phyloP scores from a whole-genome alignment of 2,329 filamentous ascomycete genomes.

The Albifimbria verrucaria region DNA sequence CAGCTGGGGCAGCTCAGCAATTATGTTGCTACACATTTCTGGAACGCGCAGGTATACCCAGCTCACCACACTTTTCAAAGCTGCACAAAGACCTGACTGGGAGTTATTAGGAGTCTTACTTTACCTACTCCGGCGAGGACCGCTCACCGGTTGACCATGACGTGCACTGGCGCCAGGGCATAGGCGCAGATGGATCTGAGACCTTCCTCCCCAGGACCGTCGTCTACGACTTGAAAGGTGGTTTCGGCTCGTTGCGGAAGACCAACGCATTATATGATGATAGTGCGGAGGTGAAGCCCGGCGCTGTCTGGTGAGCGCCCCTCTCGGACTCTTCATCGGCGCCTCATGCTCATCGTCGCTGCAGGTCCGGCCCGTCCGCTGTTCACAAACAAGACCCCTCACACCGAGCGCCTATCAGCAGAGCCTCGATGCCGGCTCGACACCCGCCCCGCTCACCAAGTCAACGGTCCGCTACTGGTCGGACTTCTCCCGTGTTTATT shows the following conservation, averaged over 20 bases:
- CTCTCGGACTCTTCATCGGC: not conserved
- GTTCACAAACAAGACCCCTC: slow-evolving; percentile 67
- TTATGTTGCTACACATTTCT: slow-evolving; percentile 93
- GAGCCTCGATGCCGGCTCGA: slow-evolving; percentile 69
- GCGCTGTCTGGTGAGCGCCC: slow-evolving; percentile 29
- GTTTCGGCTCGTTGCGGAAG: slow-evolving; percentile 83
- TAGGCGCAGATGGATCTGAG: slow-evolving; percentile 79
- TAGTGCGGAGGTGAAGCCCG: slow-evolving; percentile 29
- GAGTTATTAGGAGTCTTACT: slow-evolving; percentile 82
- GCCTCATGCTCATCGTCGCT: slow-evolving; percentile 1
- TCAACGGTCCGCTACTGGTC: slow-evolving; percentile 91
- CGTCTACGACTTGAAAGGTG: slow-evolving; percentile 92
- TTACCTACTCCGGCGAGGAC: slow-evolving; percentile 69
- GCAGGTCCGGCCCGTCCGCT: slow-evolving; percentile 63
- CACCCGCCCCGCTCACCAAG: slow-evolving; percentile 62
- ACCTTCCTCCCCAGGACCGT: slow-evolving; percentile 90
- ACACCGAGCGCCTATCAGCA: slow-evolving; percentile 72
- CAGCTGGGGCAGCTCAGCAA: slow-evolving; percentile 93
- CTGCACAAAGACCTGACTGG: slow-evolving; percentile 5
- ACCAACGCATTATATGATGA: slow-evolving; percentile 83
- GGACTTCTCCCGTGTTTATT: slow-evolving; percentile 90
- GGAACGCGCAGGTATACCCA: slow-evolving; percentile 80
- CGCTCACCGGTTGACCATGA: slow-evolving; percentile 43
- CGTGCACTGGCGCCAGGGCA: slow-evolving; percentile 80
- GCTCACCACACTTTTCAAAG: not conserved